phyloP scores from a whole-genome alignment of 2,329 filamentous ascomycete genomes.

The Trichophyton benhamiae region DNA sequence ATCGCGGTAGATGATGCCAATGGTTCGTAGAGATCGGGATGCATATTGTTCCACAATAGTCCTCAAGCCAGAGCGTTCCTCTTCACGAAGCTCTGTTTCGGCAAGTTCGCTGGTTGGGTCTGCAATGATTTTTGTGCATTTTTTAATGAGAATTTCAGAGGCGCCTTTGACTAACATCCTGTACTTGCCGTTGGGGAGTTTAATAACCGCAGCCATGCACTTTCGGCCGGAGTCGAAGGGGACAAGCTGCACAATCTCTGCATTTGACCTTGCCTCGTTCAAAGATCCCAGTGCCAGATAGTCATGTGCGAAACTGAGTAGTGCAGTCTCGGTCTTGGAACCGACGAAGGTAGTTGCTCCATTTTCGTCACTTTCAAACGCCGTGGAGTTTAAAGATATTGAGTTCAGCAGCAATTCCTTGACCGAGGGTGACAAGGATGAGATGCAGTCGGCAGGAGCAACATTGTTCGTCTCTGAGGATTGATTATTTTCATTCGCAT shows the following conservation, averaged over 20 bases:
- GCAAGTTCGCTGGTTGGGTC: constrained; percentile 16
- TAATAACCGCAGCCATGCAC: constrained; percentile 44
- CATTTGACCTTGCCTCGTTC: constrained; percentile 49
- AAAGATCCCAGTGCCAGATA: constrained; percentile 55
- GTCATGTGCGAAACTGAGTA: constrained; percentile 57
- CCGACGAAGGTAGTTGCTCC: constrained; percentile 53
- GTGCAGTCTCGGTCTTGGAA: constrained; percentile 65
- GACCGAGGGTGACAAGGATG: constrained; percentile 39
- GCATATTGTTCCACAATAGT: constrained; percentile 33
- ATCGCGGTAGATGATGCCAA: constrained; percentile 61
- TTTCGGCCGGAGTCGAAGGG: constrained; percentile 67
- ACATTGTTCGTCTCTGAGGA: constrained; percentile 22
- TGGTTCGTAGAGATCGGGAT: constrained; percentile 57
- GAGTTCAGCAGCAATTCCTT: constrained; percentile 50
- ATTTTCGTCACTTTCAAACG: constrained; percentile 53
- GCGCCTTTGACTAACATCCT: constrained; percentile 39
- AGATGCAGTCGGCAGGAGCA: constrained; percentile 43
- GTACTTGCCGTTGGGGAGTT: constrained; percentile 27
- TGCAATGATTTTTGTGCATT: constrained; percentile 24
- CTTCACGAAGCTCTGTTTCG: constrained; percentile 20
- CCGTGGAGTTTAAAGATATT: constrained; percentile 56
- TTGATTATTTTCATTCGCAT: constrained; percentile 15
- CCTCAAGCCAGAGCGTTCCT: constrained; percentile 20
- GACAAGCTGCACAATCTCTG: constrained; percentile 53
- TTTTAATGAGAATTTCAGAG: constrained; percentile 35